Conservation (phyloP, 345 rosid genomes). For the Gossypium arboreum region DNA sequence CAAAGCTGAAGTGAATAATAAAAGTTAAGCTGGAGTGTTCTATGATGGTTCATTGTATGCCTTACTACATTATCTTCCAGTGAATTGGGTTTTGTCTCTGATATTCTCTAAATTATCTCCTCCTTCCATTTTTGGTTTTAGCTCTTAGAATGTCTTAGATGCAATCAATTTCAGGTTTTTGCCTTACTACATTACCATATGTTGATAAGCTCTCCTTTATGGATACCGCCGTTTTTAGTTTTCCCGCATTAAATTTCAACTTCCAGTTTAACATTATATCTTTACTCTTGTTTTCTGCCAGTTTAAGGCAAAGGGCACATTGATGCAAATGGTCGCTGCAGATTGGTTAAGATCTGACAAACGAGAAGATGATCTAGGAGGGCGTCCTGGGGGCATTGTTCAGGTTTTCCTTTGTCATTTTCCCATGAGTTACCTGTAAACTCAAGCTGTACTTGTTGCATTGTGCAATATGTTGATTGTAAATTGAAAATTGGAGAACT, state of each 20-base stretch:
- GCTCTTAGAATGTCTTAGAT: background rate
- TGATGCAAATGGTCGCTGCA: constrained; percentile 96
- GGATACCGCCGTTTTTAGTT: background rate
- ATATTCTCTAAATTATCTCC: background rate
- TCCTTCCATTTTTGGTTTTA: background rate
- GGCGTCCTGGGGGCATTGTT: constrained; percentile 87
- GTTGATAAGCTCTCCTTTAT: constrained; percentile 2
- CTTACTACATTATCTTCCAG: background rate
- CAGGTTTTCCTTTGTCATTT: constrained; percentile 46
- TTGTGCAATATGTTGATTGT: constrained; percentile 2
- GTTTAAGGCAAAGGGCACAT: constrained; percentile 79
- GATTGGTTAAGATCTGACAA: constrained; percentile 92
- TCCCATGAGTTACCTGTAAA: background rate
- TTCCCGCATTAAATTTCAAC: background rate
- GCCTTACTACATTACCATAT: background rate
- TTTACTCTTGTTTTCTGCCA: constrained; percentile 25
- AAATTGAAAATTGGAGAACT: background rate
- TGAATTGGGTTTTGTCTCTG: background rate
- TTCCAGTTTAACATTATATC: background rate
- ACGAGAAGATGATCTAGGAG: constrained; percentile 85
- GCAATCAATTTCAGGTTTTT: background rate
- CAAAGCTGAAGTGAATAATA: constrained; percentile 8
- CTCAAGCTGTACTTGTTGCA: constrained; percentile 13
- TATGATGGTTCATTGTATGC: constrained; percentile 1
- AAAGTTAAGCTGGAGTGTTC: background rate